Percentiles rank a stretch among this genome's conserved stretches.
phyloP scores from a whole-genome alignment of 2,329 filamentous ascomycete species.

The Exophiala oligosperma region DNA sequence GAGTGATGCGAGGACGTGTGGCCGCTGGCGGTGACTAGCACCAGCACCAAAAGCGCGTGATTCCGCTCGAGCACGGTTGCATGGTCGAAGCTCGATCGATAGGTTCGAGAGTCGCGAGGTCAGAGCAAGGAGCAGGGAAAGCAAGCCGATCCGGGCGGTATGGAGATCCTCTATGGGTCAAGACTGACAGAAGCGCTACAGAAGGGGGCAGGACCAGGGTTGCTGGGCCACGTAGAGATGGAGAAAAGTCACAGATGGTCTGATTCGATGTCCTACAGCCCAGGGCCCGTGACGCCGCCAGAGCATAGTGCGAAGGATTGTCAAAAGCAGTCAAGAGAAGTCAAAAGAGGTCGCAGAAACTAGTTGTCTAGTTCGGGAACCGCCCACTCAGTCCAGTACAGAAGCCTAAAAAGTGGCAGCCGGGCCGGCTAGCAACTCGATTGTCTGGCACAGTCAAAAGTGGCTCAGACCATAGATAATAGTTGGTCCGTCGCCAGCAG shows the following conservation, averaged over 20 bases:
- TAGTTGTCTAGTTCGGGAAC: background rate
- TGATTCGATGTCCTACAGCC: background rate
- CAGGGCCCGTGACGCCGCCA: no score
- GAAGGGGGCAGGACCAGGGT: background rate
- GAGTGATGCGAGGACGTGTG: background rate
- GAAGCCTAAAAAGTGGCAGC: background rate
- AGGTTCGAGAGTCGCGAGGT: background rate
- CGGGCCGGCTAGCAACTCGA: background rate
- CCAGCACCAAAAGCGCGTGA: conserved; percentile 2
- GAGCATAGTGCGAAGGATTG: background rate
- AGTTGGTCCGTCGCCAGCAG: background rate
- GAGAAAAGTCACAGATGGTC: background rate
- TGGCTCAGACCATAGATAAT: background rate
- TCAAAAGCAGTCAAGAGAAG: background rate
- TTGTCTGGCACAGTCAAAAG: background rate
- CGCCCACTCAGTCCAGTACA: background rate
- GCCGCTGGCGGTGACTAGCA: background rate
- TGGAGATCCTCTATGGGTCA: background rate
- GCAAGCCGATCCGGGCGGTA: background rate
- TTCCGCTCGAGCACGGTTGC: background rate
- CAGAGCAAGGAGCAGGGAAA: background rate
- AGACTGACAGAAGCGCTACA: background rate
- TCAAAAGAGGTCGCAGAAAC: background rate
- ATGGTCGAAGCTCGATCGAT: background rate
- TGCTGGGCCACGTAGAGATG: no score